These are phyloP conservation scores for Plectosphaerella cucumerina DNA, from an alignment of 2,329 filamentous ascomycete species.

Conservation along the genomic window DNA sequence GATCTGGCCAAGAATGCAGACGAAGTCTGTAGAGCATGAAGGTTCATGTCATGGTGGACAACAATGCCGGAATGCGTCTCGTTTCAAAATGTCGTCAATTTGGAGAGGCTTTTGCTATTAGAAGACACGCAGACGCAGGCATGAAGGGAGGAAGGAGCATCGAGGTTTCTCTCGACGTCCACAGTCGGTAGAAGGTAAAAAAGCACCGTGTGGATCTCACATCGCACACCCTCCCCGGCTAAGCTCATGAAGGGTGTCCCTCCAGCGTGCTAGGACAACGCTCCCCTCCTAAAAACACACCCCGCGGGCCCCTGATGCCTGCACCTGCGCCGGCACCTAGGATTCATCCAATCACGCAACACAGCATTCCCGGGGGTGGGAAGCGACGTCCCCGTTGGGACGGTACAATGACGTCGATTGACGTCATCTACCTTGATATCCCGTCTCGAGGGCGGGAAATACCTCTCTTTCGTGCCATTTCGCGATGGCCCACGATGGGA, in stretches of 20 bases:
- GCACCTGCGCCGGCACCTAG: neutral
- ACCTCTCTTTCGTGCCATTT: neutral
- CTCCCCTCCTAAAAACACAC: neutral
- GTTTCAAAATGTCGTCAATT: too few species aligned
- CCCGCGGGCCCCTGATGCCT: neutral
- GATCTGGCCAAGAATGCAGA: too few species aligned
- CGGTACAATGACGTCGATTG: neutral
- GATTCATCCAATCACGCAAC: neutral
- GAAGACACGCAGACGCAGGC: too few species aligned
- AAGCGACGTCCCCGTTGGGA: neutral
- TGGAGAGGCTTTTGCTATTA: too few species aligned
- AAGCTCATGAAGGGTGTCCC: neutral
- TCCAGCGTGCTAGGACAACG: neutral
- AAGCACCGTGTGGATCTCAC: too few species aligned
- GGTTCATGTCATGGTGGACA: too few species aligned
- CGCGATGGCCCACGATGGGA: neutral
- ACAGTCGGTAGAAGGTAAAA: too few species aligned
- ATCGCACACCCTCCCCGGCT: neutral
- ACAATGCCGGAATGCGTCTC: too few species aligned
- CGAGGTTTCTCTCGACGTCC: too few species aligned
- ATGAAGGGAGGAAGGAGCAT: too few species aligned
- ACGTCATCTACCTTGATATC: slow-evolving; percentile 1
- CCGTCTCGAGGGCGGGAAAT: neutral
- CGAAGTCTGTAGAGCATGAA: too few species aligned
- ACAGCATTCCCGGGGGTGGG: neutral